A percentile compares a stretch with the other conserved stretches of the same genome.
Evolutionary conservation across 2,329 filamentous ascomycete species (phyloP).

Genomic region (Colletotrichum lentis): DNA sequence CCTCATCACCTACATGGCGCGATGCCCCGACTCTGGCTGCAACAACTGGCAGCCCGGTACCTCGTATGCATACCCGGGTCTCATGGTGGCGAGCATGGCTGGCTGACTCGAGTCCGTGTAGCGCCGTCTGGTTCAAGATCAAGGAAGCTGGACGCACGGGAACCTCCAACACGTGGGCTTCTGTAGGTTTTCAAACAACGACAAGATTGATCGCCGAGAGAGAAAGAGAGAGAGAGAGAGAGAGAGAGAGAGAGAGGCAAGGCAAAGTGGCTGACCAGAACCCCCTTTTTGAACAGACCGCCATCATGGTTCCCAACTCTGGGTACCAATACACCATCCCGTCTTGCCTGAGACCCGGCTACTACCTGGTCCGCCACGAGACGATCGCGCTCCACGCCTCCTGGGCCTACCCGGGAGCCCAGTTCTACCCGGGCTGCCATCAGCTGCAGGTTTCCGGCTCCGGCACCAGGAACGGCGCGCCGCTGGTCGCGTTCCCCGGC

Average conservation of each 20-base stretch:
- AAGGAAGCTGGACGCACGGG: conserved; percentile 59
- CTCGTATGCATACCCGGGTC: conserved; percentile 41
- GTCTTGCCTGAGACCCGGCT: conserved; percentile 59
- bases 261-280: conserved; percentile 21
- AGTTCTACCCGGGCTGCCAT: conserved; percentile 67
- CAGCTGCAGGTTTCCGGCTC: conserved; percentile 63
- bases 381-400: conserved; percentile 63
- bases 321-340: conserved; percentile 63
- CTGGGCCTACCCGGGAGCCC: conserved; percentile 60
- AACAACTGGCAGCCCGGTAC: conserved; percentile 56
- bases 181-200: conserved; percentile 45
- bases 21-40: conserved; percentile 62
- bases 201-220: no score
- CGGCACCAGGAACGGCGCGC: conserved; percentile 52
- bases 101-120: conserved; percentile 40
- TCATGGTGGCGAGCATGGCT: conserved; percentile 39
- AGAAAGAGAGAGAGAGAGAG: no score
- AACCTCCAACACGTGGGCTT: conserved; percentile 59
- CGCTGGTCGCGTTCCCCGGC: conserved; percentile 61
- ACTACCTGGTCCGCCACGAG: conserved; percentile 67
- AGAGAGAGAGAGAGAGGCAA: no score
- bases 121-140: conserved; percentile 65
- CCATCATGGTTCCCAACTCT: conserved; percentile 55
- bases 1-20: conserved; percentile 67
- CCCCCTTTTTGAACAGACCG: conserved; percentile 43